Evolutionary conservation across 257 asterid genomes (phyloP), one percentile per base, ranked within the genome.

Genomic region (Paulownia fortunei): DNA sequence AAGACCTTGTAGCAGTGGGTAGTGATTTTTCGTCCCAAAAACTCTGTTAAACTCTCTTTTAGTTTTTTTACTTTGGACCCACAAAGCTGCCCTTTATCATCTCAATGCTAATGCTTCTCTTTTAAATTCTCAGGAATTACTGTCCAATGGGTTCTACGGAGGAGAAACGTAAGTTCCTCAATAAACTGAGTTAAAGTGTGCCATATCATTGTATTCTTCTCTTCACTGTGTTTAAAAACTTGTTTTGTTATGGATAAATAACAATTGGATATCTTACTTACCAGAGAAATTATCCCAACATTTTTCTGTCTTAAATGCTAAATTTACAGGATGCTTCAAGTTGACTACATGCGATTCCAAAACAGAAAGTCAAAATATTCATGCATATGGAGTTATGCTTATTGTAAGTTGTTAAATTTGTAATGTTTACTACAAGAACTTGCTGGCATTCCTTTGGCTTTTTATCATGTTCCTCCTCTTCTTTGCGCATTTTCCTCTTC

Each of bases 321-420:
- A 66, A 62, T 76, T 67, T 74, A 80, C 83, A 92, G 98, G 87
- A 47, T 93, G 98, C 84, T 88, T 85, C 81, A 88, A 75, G 89
- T 74, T 93, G 87, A 85, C 96, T 9, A 82, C 97, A 3, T 93
- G 98, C 69, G 84, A 86, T 70, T 79, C 92, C 67, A 83, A 78
- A 71, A 77, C 96, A 3, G 87, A 79, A 73, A 89, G 73, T 85
- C 97, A 93, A 86, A 93, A 91, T 75, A 87, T 93, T 83, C 94
- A 92, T 80, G 94, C 91, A 9, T 93, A 91, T 82, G 98, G 98
- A 76, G 89, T 66, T 52, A 79, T 93, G 94, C 89, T 93, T 52
- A 89, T 93, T 15, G 98, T 93, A 87, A 88, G 97, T 76, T 79
- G 16, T 72, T 69, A 74, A 54, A 42, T 70, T 27, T 26, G n/a